Evolutionary conservation across 768 basidiomycete genomes (phyloP), one percentile per base, ranked within the genome.

Genomic region (Tricholomella constricta): DNA sequence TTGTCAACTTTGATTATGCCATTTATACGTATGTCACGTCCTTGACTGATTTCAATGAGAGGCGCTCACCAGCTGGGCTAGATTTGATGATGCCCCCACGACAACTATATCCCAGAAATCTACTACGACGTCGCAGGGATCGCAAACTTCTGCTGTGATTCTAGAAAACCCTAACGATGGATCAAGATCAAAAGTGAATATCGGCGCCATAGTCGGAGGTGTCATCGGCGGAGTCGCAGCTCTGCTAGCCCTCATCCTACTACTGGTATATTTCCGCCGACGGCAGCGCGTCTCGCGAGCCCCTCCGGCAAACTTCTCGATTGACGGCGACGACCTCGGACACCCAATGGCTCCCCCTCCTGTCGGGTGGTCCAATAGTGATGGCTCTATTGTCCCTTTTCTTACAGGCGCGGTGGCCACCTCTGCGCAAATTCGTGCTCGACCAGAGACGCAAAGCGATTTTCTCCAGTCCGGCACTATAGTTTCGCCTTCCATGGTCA

Each of bases 1-100:
- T 64, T 45, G 62, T 76, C 20, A 71, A 69, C 46, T 75, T 75
- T 59, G 72, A 76, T 58, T 75, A 72, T 62, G 71, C 72, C 8
- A 67, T 70, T 17, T 74, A 74, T 57, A 72, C 72, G 74, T 73
- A 45, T 42, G 72, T 60, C 37, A 34, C 11, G n/a, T 1, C 11
- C n/a, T n/a, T n/a, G n/a, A n/a, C n/a, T n/a, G n/a, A 15, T 8
- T 34, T 37, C 41, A 15, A 68, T 52, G 15, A 19, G 5, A 15
- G 31, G 23, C n/a, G 45, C 26, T 34, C 31, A 29, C 4, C 25
- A 12, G 8, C 45, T 4, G n/a, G 11, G 15, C n/a, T 23, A 55
- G 54, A 10, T 45, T 46, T 32, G 54, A 55, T 11, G 48, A 55
- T 15, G 45, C 43, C 11, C 32, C 54, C 19, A 31, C 22, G 7